Evolutionary conservation across 1,284 basidiomycete species (phyloP).

Genomic region (Caloboletus inedulis): DNA sequence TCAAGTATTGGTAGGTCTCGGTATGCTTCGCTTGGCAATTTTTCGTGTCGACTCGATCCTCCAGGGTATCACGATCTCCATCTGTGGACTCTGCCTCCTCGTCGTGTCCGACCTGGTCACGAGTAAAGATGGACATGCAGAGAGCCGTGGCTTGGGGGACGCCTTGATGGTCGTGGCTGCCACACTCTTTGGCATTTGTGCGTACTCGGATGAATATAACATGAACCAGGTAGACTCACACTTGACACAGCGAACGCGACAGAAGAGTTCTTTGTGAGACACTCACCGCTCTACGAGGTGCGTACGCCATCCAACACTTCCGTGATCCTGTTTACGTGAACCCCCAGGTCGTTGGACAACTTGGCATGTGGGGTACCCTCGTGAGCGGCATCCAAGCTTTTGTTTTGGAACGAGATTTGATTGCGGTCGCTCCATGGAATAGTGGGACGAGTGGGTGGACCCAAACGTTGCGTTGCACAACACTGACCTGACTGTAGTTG

Average conservation of each 20-base stretch:
- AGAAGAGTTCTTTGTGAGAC: slow-evolving; percentile 81
- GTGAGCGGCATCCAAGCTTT: slow-evolving; percentile 76
- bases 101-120: slow-evolving; percentile 70
- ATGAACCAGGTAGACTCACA: background rate
- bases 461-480: background rate
- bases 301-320: background rate
- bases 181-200: slow-evolving; percentile 79
- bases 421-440: slow-evolving; percentile 66
- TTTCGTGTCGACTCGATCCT: background rate
- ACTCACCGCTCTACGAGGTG: slow-evolving; percentile 74
- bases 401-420: slow-evolving; percentile 63
- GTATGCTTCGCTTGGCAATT: background rate
- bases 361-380: slow-evolving; percentile 78
- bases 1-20: slow-evolving; percentile 57
- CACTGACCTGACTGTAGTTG: slow-evolving; percentile 44
- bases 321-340: background rate
- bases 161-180: slow-evolving; percentile 82
- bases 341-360: slow-evolving; percentile 67
- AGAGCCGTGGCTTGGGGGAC: slow-evolving; percentile 68
- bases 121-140: slow-evolving; percentile 62
- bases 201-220: slow-evolving; percentile 27
- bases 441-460: slow-evolving; percentile 53
- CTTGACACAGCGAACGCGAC: slow-evolving; percentile 66
- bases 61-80: slow-evolving; percentile 69
- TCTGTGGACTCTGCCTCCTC: slow-evolving; percentile 71